Evolutionary conservation across 495 filamentous ascomycete species (phyloP), one percentile per base, ranked within the genome.

Genomic region (Cladorrhinum samala): DNA sequence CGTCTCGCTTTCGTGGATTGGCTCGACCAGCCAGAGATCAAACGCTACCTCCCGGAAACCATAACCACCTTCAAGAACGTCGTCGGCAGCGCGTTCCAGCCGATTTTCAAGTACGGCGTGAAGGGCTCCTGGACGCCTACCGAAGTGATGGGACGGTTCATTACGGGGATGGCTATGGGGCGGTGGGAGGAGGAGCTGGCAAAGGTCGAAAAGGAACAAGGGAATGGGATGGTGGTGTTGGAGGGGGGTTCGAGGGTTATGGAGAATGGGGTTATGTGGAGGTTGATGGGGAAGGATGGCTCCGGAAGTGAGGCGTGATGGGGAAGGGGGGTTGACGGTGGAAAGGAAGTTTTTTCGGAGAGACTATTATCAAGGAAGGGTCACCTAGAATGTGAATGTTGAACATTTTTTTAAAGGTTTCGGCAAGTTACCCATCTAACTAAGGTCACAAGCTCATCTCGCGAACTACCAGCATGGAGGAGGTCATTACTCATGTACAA

Each of bases 151-250:
- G 77, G 68, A 1, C 51, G 46, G 24, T 70, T 75, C 27, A 37
- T 73, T 48, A 74, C 77, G 0, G 77, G 82, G 50, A 62, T 88
- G 72, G 85, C 84, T 0, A 75, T 77, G 70, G 81, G 83, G 1
- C 63, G 57, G 57, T 60, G 45, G 30, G 71, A 79, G 37, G 71
- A 69, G n/a, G 64, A 70, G 38, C 50, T 75, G 38, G 76, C 72
- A 0, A 49, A 60, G 24, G 75, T 77, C 9, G 57, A 45, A 20
- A 78, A 73, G 0, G 51, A 63, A n/a, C n/a, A n/a, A n/a, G n/a
- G n/a, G n/a, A n/a, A n/a, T n/a, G n/a, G 17, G 82, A 78, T 1
- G 59, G 63, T 61, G 48, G 72, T 23, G 39, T 39, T 70, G 48
- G 50, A 63, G 4, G 74, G 73, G 4, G 77, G 78, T 19, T 54